Evolutionary conservation across 2,329 filamentous ascomycete species (phyloP), one percentile per base, ranked within the genome.

Genomic region (Paracorniculantispora psalliotae): DNA sequence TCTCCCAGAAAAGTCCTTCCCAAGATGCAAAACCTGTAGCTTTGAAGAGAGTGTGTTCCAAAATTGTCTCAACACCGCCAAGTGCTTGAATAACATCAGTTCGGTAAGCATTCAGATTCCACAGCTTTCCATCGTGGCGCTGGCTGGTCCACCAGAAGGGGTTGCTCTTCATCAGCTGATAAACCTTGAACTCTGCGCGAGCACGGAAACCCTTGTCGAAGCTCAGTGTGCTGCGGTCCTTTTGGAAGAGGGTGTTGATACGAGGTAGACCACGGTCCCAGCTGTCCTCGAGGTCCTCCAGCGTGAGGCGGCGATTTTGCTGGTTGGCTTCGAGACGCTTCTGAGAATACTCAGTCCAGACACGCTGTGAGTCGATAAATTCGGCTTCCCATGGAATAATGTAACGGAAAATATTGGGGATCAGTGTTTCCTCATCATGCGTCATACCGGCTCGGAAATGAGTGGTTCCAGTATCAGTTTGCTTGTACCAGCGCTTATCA

Each of bases 101-200:
- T 63, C 94, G 82, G 75, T 97, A 97, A 1, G 91, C 90, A 65
- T 97, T 97, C 57, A 99, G 74, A 64, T 97, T 97, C 94, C 94
- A 99, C 4, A 99, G 75, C 70, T 97, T 97, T 70, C 94, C 94
- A 68, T 99, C 94, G 68, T 99, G 96, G 41, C 94, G 83, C 73
- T 97, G 93, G 68, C 90, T 96, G 4, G 94, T 99, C 94, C 94
- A 99, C 92, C 92, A 97, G 81, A 97, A 97, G 0, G 94, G 94
- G 71, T 97, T 97, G 75, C 89, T 96, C 84, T 96, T 97, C 93
- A 99, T 97, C 61, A 97, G 81, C 73, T 97, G 93, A 71, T 97
- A 99, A 30, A 94, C 87, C 80, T 99, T 99, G 80, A 99, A 99
- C 72, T 99, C 94, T 12, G 93, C 91, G 57, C 94, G 84, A 15